Evolutionary conservation across 495 filamentous ascomycete genomes (phyloP).

Genomic region (Daldinia concentrica): DNA sequence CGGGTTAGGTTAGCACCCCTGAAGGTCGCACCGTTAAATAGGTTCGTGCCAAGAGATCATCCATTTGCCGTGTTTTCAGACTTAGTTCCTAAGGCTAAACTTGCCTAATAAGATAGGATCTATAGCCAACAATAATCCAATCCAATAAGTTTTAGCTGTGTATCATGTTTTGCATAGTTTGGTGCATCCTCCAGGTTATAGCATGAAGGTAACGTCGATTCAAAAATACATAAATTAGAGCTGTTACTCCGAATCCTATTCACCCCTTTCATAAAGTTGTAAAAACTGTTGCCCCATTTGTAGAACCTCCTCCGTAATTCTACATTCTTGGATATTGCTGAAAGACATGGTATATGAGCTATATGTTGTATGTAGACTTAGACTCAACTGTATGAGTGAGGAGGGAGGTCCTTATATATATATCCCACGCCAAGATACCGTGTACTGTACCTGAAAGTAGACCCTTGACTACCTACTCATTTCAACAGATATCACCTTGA

Average conservation of each 20-base stretch:
- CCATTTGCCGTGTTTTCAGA: not conserved
- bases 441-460: too few relatives aligned
- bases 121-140: not conserved
- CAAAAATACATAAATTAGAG: not conserved
- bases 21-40: not conserved
- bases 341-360: too few relatives aligned
- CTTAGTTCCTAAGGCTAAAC: not conserved
- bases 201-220: not conserved
- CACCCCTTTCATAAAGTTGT: not conserved
- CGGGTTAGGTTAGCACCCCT: constrained; percentile 1
- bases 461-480: too few relatives aligned
- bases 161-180: not conserved
- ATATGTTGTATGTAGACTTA: too few relatives aligned
- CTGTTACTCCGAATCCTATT: not conserved
- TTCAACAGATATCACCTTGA: too few relatives aligned
- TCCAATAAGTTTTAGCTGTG: not conserved
- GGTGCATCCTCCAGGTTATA: not conserved
- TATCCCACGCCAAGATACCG: too few relatives aligned
- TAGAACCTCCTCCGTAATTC: not conserved
- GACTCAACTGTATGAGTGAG: too few relatives aligned
- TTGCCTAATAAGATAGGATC: not conserved
- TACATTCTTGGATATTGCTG: too few relatives aligned
- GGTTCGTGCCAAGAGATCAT: not conserved
- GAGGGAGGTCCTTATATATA: too few relatives aligned
- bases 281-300: too few relatives aligned